These are phyloP conservation scores for Eurotiales sp. DNA, from an alignment of 2,329 filamentous ascomycete species.

Conservation along the genomic window DNA sequence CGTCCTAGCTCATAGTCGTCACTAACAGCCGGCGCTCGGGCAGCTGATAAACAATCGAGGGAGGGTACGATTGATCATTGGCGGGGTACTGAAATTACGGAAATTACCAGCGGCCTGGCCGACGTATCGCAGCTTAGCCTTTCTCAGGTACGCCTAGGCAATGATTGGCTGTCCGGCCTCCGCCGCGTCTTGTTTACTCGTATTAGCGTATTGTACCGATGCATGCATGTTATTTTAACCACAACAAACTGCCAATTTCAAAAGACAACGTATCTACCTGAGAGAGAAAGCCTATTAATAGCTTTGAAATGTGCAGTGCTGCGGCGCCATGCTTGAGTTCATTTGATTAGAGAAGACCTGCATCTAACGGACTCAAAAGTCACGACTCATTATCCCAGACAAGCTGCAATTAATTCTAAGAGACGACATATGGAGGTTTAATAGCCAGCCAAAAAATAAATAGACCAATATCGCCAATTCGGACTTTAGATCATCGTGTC, in stretches of 20 bases:
- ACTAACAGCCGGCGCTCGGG: neutral
- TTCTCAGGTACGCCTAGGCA: slow-evolving; percentile 4
- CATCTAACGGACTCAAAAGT: neutral
- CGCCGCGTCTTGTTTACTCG: slow-evolving; percentile 4
- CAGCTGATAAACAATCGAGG: slow-evolving; percentile 12
- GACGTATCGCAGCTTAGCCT: neutral
- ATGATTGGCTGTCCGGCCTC: neutral
- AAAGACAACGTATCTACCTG: no score
- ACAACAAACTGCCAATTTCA: neutral
- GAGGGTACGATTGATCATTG: slow-evolving; percentile 15
- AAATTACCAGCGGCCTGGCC: neutral
- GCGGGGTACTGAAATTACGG: slow-evolving; percentile 7
- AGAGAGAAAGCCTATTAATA: no score
- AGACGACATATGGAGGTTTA: neutral
- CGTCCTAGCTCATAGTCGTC: no score
- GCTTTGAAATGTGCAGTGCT: no score
- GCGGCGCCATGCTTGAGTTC: neutral
- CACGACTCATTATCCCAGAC: slow-evolving; percentile 1
- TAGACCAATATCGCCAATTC: slow-evolving; percentile 4
- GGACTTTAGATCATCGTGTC: neutral
- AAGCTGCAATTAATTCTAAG: slow-evolving; percentile 5
- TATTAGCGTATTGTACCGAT: neutral
- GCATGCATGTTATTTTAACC: no score
- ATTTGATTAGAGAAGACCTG: no score
- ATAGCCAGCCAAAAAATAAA: slow-evolving; percentile 1